Evolutionary conservation across 768 basidiomycete species (phyloP).

Genomic region (Collybia nuda): DNA sequence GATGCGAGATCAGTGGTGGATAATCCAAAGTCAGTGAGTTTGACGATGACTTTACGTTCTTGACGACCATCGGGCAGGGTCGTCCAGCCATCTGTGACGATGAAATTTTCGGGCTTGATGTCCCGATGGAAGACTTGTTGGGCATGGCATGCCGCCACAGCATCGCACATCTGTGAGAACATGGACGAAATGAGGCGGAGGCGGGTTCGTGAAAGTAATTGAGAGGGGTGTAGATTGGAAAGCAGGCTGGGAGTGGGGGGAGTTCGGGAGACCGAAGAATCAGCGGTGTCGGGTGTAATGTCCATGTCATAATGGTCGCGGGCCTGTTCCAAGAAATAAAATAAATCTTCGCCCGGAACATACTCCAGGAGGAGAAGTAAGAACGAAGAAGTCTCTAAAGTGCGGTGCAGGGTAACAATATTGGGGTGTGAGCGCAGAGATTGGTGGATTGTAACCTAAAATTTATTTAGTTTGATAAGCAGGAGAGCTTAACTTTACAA

Average conservation of each 20-base stretch:
- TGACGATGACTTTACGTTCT: conserved; percentile 91
- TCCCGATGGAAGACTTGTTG: conserved; percentile 93
- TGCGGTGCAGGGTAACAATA: conserved; percentile 93
- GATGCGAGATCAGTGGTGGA: conserved; percentile 88
- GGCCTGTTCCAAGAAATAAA: conserved; percentile 97
- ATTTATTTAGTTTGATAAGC: conserved; percentile 12
- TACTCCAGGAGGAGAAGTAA: conserved; percentile 92
- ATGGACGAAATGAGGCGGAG: conserved; percentile 93
- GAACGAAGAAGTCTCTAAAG: conserved; percentile 89
- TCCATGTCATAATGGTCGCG: conserved; percentile 78
- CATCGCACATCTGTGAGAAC: conserved; percentile 99
- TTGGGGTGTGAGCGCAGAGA: conserved; percentile 87
- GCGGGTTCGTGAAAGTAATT: conserved; percentile 83
- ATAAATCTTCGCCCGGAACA: conserved; percentile 95
- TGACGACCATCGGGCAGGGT: conserved; percentile 52
- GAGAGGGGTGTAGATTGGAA: conserved; percentile 73
- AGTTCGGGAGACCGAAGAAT: conserved; percentile 55
- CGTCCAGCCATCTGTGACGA: conserved; percentile 80
- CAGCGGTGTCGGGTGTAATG: conserved; percentile 30
- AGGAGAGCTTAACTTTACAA: conserved; percentile 4
- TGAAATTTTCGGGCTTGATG: conserved; percentile 99
- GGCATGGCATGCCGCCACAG: conserved; percentile 91
- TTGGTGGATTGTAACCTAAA: conserved; percentile 90
- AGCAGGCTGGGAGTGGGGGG: conserved; percentile 94
- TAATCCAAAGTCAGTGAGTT: conserved; percentile 95